Evolutionary conservation across 2,329 filamentous ascomycete genomes (phyloP).

Genomic region (Nemania sp.): DNA sequence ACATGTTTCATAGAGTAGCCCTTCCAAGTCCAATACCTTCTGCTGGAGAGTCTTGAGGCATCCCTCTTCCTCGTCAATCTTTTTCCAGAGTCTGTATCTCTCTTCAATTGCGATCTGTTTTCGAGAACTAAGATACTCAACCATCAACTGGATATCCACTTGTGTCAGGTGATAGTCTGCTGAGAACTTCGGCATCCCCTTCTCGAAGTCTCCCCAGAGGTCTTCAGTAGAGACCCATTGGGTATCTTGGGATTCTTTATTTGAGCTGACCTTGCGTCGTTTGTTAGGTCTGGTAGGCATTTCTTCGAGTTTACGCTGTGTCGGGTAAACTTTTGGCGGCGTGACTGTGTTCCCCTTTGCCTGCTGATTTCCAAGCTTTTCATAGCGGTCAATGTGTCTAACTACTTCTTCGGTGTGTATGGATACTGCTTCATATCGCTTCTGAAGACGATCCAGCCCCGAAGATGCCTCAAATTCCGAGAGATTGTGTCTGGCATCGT

Average conservation of each 20-base stretch:
- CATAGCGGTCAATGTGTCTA: slow-evolving; percentile 21
- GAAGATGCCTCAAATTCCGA: background rate
- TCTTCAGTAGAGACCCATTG: slow-evolving; percentile 20
- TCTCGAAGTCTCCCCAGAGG: slow-evolving; percentile 21
- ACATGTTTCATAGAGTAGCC: slow-evolving; percentile 40
- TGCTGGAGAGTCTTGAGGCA: slow-evolving; percentile 36
- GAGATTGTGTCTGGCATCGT: background rate
- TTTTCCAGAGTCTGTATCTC: slow-evolving; percentile 9
- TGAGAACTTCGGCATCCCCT: slow-evolving; percentile 25
- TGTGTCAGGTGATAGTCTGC: slow-evolving; percentile 29
- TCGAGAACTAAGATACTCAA: slow-evolving; percentile 15
- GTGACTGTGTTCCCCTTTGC: slow-evolving; percentile 13
- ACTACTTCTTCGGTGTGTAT: slow-evolving; percentile 43
- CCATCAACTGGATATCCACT: slow-evolving; percentile 23
- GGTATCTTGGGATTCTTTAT: background rate
- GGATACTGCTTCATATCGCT: slow-evolving; percentile 47
- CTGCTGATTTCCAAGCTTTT: slow-evolving; percentile 27
- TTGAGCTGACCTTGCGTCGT: slow-evolving; percentile 22
- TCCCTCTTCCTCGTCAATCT: slow-evolving; percentile 34
- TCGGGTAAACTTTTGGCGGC: slow-evolving; percentile 31
- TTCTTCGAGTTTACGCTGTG: slow-evolving; percentile 47
- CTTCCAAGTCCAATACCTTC: slow-evolving; percentile 39
- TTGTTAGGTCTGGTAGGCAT: slow-evolving; percentile 2
- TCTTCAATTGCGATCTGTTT: slow-evolving; percentile 8
- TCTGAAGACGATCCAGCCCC: slow-evolving; percentile 54